Base-by-base conservation (phyloP, 495 filamentous ascomycete species). In the Rusavskia elegans region DNA sequence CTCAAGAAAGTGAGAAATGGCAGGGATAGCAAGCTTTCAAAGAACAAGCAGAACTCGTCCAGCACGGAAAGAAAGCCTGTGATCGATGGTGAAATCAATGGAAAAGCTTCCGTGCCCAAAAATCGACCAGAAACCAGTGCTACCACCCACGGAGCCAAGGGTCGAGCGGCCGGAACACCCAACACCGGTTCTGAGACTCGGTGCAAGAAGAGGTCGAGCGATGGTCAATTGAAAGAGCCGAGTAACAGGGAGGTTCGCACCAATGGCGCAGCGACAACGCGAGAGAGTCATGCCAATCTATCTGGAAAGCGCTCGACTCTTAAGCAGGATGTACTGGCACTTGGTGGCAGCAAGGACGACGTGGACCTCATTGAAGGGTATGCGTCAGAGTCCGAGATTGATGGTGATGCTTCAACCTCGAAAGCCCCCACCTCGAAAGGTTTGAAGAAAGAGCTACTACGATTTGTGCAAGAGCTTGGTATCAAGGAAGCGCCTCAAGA, bases 261-360 rank as follows among this genome's bases (percentile, higher is more conserved):
- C 13, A 21, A 53, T 50, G 48, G 38, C 11, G 51, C 10, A 19
- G n/a, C n/a, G 8, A 42, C 8, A 11, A 35, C 8, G 32, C 32
- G 32, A 13, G 10, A 35, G 32, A 14, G 13, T 35, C 0, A 10
- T 14, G 13, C 32, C 8, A 14, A 35, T 35, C 2, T 35, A 14
- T 2, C 8, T 11, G 9, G 13, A 35, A 7, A 35, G 7, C 32
- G 7, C 39, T 42, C 20, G n/a, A 11, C 4, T 3, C 39, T 62
- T 19, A 35, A 56, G 19, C 46, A 82, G 55, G 86, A 89, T 58
- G 86, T 93, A 56, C 62, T 79, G 51, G 82, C 80, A 20, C 72
- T 93, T 38, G 87, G 86, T 19, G 87, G 87, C 21, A 83, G 82
- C 27, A 76, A 87, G 61, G 82, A 85, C 25, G 85, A 89, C 60